These are phyloP conservation scores for Leptoxyphium fumago DNA, from an alignment of 2,329 filamentous ascomycete species.

Conservation along the genomic window DNA sequence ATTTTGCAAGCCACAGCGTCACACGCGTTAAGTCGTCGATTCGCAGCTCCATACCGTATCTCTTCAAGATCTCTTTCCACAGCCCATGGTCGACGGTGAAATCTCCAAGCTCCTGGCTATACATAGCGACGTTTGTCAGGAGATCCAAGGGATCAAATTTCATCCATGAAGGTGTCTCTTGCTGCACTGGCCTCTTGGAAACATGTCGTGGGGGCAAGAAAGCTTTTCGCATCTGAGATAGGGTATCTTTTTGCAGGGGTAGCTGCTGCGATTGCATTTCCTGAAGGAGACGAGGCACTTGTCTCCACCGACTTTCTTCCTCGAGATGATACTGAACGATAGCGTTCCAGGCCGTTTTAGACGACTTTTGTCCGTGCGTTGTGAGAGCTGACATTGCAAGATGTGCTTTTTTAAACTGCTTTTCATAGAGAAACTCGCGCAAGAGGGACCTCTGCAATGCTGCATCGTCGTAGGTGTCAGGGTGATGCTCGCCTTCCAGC, in stretches of 20 bases:
- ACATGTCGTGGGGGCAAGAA: constrained; percentile 28
- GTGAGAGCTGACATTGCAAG: constrained; percentile 41
- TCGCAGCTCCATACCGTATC: constrained; percentile 42
- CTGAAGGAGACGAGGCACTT: constrained; percentile 24
- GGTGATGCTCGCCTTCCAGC: constrained; percentile 47
- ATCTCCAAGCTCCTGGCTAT: constrained; percentile 26
- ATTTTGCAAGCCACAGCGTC: constrained; percentile 31
- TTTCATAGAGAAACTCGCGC: constrained; percentile 33
- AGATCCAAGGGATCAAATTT: constrained; percentile 26
- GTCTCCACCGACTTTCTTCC: background rate
- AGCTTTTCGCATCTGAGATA: background rate
- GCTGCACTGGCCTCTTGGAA: constrained; percentile 21
- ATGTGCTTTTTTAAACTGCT: constrained; percentile 38
- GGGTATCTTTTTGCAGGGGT: background rate
- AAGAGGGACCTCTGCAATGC: constrained; percentile 41
- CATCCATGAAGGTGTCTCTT: constrained; percentile 3
- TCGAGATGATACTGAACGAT: constrained; percentile 26
- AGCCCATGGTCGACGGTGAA: constrained; percentile 24
- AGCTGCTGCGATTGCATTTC: constrained; percentile 34
- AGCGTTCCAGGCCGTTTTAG: constrained; percentile 28
- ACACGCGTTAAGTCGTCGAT: constrained; percentile 38
- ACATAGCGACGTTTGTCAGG: constrained; percentile 23
- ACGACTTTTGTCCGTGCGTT: constrained; percentile 10
- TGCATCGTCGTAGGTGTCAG: constrained; percentile 44
- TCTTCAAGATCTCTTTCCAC: constrained; percentile 46